Conservation (phyloP, 768 basidiomycete species). For the Hygrophorus russula region DNA sequence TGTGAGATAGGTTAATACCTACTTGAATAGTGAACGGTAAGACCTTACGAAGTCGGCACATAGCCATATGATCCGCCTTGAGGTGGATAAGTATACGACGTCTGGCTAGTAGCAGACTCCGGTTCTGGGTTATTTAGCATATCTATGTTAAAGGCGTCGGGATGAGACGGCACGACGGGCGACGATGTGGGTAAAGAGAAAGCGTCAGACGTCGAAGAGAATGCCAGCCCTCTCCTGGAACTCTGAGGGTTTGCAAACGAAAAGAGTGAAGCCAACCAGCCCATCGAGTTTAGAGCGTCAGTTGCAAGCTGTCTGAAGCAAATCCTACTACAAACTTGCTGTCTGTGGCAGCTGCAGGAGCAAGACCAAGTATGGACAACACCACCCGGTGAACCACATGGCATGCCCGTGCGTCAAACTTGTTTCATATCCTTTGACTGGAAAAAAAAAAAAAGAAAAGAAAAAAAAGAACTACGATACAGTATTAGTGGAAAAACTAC, state of each 20-base stretch:
- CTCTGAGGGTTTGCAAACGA: conserved; percentile 36
- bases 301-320: background rate
- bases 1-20: conserved; percentile 8
- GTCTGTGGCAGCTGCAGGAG: background rate
- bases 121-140: conserved; percentile 37
- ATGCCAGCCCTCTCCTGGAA: conserved; percentile 48
- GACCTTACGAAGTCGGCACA: conserved; percentile 42
- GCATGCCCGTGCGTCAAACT: too few relatives aligned
- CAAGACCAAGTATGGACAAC: too few relatives aligned
- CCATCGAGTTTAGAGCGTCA: conserved; percentile 32
- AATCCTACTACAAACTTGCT: background rate
- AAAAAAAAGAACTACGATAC: too few relatives aligned
- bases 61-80: conserved; percentile 51
- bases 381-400: too few relatives aligned
- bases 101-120: conserved; percentile 28
- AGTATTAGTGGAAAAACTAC: too few relatives aligned
- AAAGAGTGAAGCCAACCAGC: conserved; percentile 66
- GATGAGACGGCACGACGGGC: conserved; percentile 40
- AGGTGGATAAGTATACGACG: conserved; percentile 73
- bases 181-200: conserved; percentile 77
- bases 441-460: too few relatives aligned
- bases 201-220: conserved; percentile 76
- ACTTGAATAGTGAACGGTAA: background rate
- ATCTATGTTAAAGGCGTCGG: conserved; percentile 50
- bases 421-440: too few relatives aligned